These are phyloP conservation scores for Ambrosiella xylebori DNA, from an alignment of 2,329 filamentous ascomycete genomes.

Conservation along the genomic window DNA sequence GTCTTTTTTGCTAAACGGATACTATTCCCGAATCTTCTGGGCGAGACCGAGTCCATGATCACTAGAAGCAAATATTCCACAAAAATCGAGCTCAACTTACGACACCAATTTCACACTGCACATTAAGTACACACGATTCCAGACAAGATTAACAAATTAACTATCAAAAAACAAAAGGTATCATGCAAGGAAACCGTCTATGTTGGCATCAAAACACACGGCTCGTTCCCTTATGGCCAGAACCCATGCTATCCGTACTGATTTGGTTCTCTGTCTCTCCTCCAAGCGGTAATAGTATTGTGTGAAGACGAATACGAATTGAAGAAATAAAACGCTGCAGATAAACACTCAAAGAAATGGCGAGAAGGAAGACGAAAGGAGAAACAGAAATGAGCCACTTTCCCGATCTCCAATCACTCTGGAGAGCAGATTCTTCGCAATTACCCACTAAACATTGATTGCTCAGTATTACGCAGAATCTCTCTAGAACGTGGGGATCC, in stretches of 20 bases:
- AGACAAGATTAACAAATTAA: background rate
- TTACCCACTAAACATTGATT: no score
- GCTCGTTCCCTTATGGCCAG: background rate
- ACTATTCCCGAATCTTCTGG: no score
- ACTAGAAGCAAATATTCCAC: no score
- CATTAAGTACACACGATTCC: background rate
- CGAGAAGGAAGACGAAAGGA: background rate
- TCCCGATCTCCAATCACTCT: no score
- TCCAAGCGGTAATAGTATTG: background rate
- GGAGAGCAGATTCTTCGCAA: no score
- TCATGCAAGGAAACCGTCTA: background rate
- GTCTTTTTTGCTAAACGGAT: no score
- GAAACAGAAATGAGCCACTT: background rate
- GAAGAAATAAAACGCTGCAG: constrained; percentile 10
- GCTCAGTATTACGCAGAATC: background rate
- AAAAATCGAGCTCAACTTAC: background rate
- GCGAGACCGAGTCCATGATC: no score
- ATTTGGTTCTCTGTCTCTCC: background rate
- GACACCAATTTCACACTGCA: background rate
- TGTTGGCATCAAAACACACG: background rate
- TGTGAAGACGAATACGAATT: constrained; percentile 8
- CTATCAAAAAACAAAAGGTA: background rate
- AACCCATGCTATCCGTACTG: background rate
- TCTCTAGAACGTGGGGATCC: constrained; percentile 5
- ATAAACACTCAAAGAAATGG: constrained; percentile 12